phyloP scores from a whole-genome alignment of 805 yeast species.

The Yarrowia porcina region DNA sequence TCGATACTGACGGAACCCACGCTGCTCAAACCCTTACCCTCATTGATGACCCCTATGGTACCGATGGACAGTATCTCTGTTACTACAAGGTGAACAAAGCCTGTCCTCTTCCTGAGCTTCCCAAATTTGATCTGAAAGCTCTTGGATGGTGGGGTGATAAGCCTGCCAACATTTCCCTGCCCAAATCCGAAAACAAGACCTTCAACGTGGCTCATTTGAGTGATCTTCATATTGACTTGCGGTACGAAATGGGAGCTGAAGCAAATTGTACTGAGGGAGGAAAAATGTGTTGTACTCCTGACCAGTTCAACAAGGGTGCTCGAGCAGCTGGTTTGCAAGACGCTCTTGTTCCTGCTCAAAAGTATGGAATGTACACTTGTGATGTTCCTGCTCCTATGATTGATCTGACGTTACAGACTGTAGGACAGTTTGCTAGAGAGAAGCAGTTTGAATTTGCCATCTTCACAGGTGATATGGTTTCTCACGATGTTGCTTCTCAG shows the following conservation, averaged over 20 bases:
- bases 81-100: slow-evolving; percentile 47
- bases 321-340: background rate
- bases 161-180: slow-evolving; percentile 35
- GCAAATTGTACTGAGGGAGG: slow-evolving; percentile 45
- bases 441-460: slow-evolving; percentile 55
- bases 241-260: slow-evolving; percentile 46
- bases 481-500: slow-evolving; percentile 51
- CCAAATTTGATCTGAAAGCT: slow-evolving; percentile 45
- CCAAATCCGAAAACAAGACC: slow-evolving; percentile 36
- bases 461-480: slow-evolving; percentile 73
- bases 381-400: slow-evolving; percentile 63
- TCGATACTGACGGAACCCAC: slow-evolving; percentile 31
- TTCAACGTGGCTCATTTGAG: slow-evolving; percentile 64
- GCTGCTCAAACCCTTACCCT: slow-evolving; percentile 50
- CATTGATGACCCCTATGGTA: slow-evolving; percentile 48
- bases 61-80: slow-evolving; percentile 63
- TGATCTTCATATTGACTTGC: slow-evolving; percentile 61
- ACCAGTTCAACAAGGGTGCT: slow-evolving; percentile 22
- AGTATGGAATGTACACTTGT: slow-evolving; percentile 60
- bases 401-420: slow-evolving; percentile 53
- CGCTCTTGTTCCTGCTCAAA: slow-evolving; percentile 51
- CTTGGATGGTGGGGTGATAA: slow-evolving; percentile 45
- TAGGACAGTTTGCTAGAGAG: slow-evolving; percentile 40
- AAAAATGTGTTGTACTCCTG: slow-evolving; percentile 53
- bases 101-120: slow-evolving; percentile 48